phyloP scores from a whole-genome alignment of 116 monocot genomes.

The Cymodocea nodosa region DNA sequence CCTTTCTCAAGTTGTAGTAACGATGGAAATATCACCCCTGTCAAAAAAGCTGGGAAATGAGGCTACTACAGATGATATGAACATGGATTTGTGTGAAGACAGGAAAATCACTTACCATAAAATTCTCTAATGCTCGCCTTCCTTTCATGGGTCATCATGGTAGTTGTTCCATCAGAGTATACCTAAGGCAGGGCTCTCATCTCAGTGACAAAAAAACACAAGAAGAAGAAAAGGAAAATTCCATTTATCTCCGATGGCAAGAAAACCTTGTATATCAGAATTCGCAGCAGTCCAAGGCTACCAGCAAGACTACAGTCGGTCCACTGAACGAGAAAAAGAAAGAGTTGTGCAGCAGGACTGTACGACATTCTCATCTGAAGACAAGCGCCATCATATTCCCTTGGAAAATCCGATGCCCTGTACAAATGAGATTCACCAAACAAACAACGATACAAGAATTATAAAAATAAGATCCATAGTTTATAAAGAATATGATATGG shows the following conservation, averaged over 20 bases:
- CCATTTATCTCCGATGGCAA: background rate
- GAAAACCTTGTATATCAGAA: conserved; percentile 72
- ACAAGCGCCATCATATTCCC: conserved; percentile 74
- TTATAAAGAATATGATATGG: background rate
- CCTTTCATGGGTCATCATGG: conserved; percentile 78
- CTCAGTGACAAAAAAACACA: background rate
- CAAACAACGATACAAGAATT: background rate
- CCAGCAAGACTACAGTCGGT: conserved; percentile 80
- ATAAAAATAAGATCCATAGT: background rate
- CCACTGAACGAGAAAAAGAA: conserved; percentile 86
- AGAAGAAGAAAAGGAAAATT: background rate
- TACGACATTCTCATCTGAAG: conserved; percentile 85
- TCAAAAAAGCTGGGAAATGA: background rate
- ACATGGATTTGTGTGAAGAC: background rate
- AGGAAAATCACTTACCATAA: conserved; percentile 35
- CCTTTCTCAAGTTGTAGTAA: conserved; percentile 69
- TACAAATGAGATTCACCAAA: background rate
- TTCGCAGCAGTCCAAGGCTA: conserved; percentile 66
- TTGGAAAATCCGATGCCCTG: conserved; percentile 72
- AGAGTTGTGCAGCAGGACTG: conserved; percentile 62
- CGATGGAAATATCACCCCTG: conserved; percentile 82
- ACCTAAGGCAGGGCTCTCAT: conserved; percentile 24
- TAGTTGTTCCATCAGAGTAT: conserved; percentile 77
- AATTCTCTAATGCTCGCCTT: conserved; percentile 83
- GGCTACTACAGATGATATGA: background rate